These are phyloP conservation scores for Lentinula aciculospora DNA, from an alignment of 768 basidiomycete genomes.

Conservation along the genomic window DNA sequence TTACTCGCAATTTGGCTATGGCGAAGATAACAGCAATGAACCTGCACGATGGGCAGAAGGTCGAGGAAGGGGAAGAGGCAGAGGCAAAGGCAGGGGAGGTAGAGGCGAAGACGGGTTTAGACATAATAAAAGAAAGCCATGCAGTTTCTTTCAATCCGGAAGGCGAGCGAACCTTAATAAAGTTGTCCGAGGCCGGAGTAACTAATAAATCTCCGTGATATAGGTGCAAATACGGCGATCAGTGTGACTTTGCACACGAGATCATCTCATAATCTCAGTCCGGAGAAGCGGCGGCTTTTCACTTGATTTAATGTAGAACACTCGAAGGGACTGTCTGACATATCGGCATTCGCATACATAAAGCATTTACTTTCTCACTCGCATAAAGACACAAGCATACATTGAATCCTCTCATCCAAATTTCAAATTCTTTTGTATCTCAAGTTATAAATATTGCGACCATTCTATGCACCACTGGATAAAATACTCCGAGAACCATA, in stretches of 20 bases:
- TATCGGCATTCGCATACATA: neutral
- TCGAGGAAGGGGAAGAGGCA: slow-evolving; percentile 47
- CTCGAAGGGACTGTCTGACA: neutral
- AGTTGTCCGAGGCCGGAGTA: slow-evolving; percentile 29
- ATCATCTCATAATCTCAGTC: slow-evolving; percentile 16
- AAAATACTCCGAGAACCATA: too few species aligned
- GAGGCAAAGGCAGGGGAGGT: slow-evolving; percentile 54
- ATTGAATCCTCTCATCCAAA: neutral
- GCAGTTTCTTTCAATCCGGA: slow-evolving; percentile 88
- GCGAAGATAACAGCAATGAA: slow-evolving; percentile 39
- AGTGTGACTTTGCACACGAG: slow-evolving; percentile 81
- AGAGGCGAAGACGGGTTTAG: slow-evolving; percentile 56
- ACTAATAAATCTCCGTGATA: slow-evolving; percentile 17
- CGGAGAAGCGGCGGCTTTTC: neutral
- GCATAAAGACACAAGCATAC: neutral
- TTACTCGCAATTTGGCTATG: slow-evolving; percentile 41
- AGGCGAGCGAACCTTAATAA: slow-evolving; percentile 73
- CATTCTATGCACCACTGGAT: too few species aligned
- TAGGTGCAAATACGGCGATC: slow-evolving; percentile 86
- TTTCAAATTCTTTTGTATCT: neutral
- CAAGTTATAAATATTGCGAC: too few species aligned
- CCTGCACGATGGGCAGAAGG: slow-evolving; percentile 38
- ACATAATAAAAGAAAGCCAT: slow-evolving; percentile 83
- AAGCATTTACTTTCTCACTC: neutral
- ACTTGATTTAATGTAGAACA: too few species aligned